Percentiles rank a stretch among this genome's conserved stretches.
Conservation (phyloP, 2,329 filamentous ascomycete species). For the Nigrospora osmanthi region DNA sequence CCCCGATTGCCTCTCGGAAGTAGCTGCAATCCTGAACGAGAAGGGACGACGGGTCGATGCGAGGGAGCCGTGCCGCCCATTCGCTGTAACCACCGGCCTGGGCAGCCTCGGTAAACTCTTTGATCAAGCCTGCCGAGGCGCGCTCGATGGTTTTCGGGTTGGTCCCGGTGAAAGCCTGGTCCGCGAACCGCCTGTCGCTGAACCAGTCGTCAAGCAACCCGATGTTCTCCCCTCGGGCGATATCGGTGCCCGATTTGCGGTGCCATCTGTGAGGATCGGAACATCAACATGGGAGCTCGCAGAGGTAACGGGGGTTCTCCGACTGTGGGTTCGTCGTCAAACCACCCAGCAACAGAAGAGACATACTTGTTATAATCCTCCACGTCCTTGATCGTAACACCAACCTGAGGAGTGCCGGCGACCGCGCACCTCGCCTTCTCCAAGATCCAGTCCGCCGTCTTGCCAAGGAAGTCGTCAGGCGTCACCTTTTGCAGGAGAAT, state of each 20-base stretch:
- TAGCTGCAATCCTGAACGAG: conserved; percentile 36
- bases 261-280: not conserved
- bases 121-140: conserved; percentile 13
- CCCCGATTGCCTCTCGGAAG: conserved; percentile 28
- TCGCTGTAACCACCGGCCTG: conserved; percentile 21
- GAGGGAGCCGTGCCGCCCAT: conserved; percentile 20
- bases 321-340: not conserved
- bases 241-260: conserved; percentile 4
- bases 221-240: conserved; percentile 4
- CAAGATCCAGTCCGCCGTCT: conserved; percentile 21
- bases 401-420: conserved; percentile 18
- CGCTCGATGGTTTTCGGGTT: conserved; percentile 32
- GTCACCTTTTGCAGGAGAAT: conserved; percentile 22
- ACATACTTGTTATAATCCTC: conserved; percentile 4
- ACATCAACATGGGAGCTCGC: not conserved
- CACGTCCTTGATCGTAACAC: conserved; percentile 22
- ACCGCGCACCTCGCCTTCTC: conserved; percentile 14
- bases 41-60: conserved; percentile 21
- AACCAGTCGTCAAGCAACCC: conserved; percentile 26
- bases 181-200: conserved; percentile 32
- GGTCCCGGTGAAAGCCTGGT: conserved; percentile 34
- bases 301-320: too few species aligned
- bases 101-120: conserved; percentile 26
- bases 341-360: not conserved
- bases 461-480: conserved; percentile 20